Evolutionary conservation across 805 yeast species (phyloP).

Genomic region (Candida suzukii): DNA sequence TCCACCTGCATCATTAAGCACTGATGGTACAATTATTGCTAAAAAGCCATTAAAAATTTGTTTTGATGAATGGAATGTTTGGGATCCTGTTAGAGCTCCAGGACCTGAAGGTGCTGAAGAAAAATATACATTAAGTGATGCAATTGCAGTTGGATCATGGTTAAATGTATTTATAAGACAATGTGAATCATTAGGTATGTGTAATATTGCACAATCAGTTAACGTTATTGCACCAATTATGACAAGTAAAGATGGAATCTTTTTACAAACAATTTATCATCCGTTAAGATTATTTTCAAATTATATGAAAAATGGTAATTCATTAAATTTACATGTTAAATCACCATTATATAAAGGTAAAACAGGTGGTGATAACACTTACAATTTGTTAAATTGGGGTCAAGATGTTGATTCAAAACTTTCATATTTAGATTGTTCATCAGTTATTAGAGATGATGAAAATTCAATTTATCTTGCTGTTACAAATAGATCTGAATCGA

Average conservation of each 20-base stretch:
- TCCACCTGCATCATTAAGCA: constrained; percentile 5
- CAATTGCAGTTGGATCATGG: constrained; percentile 29
- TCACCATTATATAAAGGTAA: constrained; percentile 21
- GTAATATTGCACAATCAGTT: constrained; percentile 28
- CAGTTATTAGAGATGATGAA: constrained; percentile 16
- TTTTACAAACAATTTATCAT: constrained; percentile 25
- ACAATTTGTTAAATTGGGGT: constrained; percentile 3
- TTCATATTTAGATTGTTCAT: constrained; percentile 22
- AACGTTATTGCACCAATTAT: constrained; percentile 30
- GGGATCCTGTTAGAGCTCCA: constrained; percentile 27
- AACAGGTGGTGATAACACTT: constrained; percentile 13
- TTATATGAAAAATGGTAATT: constrained; percentile 24
- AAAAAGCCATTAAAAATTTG: constrained; percentile 18
- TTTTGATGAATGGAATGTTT: constrained; percentile 31
- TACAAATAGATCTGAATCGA: constrained; percentile 20
- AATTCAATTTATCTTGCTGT: constrained; percentile 19
- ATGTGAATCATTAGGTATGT: constrained; percentile 24
- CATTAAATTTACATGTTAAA: constrained; percentile 23
- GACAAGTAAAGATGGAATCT: constrained; percentile 19
- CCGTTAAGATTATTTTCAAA: constrained; percentile 23
- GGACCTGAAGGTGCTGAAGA: constrained; percentile 27
- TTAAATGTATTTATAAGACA: constrained; percentile 27
- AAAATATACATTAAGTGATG: constrained; percentile 24
- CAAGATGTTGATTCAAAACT: constrained; percentile 6
- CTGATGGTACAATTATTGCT: constrained; percentile 4